Percentiles rank a stretch among this genome's conserved stretches.
Evolutionary conservation across 2,329 filamentous ascomycete species (phyloP).

Genomic region (Fusarium phyllophilum): DNA sequence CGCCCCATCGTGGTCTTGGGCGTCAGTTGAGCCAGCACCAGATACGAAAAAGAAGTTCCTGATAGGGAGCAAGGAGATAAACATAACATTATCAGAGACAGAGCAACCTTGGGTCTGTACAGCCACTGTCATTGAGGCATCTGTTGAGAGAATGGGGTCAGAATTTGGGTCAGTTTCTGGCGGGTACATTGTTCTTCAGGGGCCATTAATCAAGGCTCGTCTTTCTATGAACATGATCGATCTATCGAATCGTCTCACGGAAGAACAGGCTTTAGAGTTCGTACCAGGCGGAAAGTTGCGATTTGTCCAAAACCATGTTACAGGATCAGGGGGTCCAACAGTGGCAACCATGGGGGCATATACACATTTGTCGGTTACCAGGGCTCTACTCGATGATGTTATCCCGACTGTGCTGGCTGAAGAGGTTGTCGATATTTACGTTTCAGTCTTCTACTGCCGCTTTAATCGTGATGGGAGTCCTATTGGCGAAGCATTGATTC

Average conservation of each 20-base stretch:
- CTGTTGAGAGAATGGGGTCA: slow-evolving; percentile 6
- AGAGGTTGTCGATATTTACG: slow-evolving; percentile 6
- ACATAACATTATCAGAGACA: background rate
- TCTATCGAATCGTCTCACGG: slow-evolving; percentile 15
- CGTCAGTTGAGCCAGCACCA: slow-evolving; percentile 24
- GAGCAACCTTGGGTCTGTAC: slow-evolving; percentile 17
- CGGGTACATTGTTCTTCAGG: slow-evolving; percentile 18
- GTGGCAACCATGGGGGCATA: background rate
- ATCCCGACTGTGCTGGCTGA: background rate
- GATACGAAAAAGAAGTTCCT: background rate
- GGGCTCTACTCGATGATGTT: slow-evolving; percentile 15
- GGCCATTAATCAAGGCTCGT: slow-evolving; percentile 26
- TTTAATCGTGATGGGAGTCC: background rate
- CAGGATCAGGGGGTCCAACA: background rate
- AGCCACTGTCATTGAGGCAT: slow-evolving; percentile 7
- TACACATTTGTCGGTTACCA: background rate
- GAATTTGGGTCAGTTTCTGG: slow-evolving; percentile 22
- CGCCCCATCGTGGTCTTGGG: slow-evolving; percentile 36
- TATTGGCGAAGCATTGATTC: slow-evolving; percentile 9
- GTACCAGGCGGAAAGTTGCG: slow-evolving; percentile 25
- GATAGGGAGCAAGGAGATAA: slow-evolving; percentile 10
- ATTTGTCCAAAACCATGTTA: slow-evolving; percentile 14
- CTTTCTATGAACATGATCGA: slow-evolving; percentile 20
- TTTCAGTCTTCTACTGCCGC: slow-evolving; percentile 23
- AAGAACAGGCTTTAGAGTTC: slow-evolving; percentile 29